These are phyloP conservation scores for Schwanniomyces pseudopolymorphus DNA, from an alignment of 805 yeast genomes.

Conservation along the genomic window DNA sequence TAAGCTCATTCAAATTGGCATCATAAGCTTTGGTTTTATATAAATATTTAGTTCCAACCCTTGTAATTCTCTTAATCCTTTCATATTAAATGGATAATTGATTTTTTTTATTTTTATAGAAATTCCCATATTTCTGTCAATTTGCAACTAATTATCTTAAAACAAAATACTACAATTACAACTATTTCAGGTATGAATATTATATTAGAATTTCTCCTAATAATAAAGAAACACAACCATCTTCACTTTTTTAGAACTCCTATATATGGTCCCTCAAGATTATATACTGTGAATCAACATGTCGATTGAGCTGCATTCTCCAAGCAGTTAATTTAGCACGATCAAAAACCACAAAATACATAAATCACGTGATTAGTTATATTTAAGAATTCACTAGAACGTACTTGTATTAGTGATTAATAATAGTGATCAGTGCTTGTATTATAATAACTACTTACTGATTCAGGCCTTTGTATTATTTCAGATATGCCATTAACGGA, in stretches of 20 bases:
- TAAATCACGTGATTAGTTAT: not conserved
- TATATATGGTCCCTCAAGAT: no score
- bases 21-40: slow-evolving; percentile 1
- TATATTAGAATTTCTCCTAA: no score
- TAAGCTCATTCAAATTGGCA: slow-evolving; percentile 10
- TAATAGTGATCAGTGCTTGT: not conserved
- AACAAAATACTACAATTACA: no score
- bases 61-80: not conserved
- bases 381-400: not conserved
- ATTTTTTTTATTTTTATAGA: no score
- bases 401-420: not conserved
- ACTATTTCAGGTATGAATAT: no score
- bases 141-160: no score
- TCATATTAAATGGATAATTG: not conserved
- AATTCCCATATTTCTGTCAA: no score
- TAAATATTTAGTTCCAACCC: no score
- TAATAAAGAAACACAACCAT: no score
- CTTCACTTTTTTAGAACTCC: no score
- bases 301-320: no score
- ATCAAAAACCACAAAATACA: not conserved
- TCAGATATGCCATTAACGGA: slow-evolving; percentile 6
- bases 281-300: no score
- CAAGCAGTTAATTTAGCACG: not conserved
- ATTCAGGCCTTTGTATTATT: not conserved
- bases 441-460: not conserved